phyloP scores from a whole-genome alignment of 805 yeast genomes.

The Priceomyces fermenticarens region DNA sequence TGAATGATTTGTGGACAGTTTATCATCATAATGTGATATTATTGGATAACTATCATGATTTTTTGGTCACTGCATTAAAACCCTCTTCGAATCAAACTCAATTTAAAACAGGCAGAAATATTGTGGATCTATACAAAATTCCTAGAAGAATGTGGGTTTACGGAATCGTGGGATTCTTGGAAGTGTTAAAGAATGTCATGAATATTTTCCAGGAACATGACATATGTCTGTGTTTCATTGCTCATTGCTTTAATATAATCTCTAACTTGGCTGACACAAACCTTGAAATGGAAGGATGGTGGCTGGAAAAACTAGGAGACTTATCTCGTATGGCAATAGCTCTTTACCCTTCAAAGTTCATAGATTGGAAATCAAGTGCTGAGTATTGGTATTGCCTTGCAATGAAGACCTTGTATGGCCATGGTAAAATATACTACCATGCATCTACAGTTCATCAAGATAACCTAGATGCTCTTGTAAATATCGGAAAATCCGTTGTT shows the following conservation, averaged over 20 bases:
- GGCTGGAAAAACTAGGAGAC: constrained; percentile 87
- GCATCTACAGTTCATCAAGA: constrained; percentile 84
- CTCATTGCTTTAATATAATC: constrained; percentile 65
- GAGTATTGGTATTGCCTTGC: constrained; percentile 81
- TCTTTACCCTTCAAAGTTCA: constrained; percentile 69
- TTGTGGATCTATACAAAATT: constrained; percentile 73
- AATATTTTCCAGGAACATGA: constrained; percentile 75
- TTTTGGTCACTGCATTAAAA: constrained; percentile 64
- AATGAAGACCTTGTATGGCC: constrained; percentile 72
- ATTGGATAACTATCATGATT: constrained; percentile 70
- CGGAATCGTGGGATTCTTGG: constrained; percentile 78
- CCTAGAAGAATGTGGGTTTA: constrained; percentile 83
- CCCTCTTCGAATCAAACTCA: constrained; percentile 49
- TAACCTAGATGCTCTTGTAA: constrained; percentile 72
- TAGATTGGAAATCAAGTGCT: constrained; percentile 83
- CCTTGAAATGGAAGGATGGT: constrained; percentile 62
- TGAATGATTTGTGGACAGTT: constrained; percentile 66
- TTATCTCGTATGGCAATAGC: constrained; percentile 87
- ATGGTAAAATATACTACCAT: constrained; percentile 83
- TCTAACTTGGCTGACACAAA: constrained; percentile 53
- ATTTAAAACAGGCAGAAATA: constrained; percentile 72
- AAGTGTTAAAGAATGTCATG: constrained; percentile 70
- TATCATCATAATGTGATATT: constrained; percentile 65
- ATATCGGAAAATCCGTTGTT: constrained; percentile 73
- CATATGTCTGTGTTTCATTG: constrained; percentile 70